Evolutionary conservation across 2,329 filamentous ascomycete genomes (phyloP).

Genomic region (Fusarium lyarnte): DNA sequence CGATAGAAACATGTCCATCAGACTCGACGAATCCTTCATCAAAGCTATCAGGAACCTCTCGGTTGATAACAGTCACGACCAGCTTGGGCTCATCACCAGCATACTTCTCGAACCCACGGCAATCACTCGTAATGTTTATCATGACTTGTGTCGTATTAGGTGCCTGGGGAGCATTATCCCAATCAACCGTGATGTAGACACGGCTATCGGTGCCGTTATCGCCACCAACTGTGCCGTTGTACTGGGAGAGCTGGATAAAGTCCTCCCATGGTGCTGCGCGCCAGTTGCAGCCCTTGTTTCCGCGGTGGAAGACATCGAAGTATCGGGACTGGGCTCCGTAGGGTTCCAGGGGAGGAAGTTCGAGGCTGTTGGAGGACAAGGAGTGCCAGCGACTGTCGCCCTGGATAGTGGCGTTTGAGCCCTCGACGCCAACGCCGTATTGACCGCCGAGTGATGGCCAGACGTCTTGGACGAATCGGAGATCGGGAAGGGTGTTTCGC

Average conservation of each 20-base stretch:
- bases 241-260: constrained; percentile 46
- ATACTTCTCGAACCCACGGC: constrained; percentile 54
- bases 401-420: constrained; percentile 47
- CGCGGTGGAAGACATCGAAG: constrained; percentile 50
- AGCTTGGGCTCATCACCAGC: constrained; percentile 55
- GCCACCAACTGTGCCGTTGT: constrained; percentile 45
- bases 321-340: constrained; percentile 46
- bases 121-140: constrained; percentile 62
- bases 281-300: constrained; percentile 46
- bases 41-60: constrained; percentile 61
- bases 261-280: constrained; percentile 45
- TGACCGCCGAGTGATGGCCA: constrained; percentile 62
- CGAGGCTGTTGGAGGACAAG: constrained; percentile 52
- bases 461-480: constrained; percentile 55
- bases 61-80: constrained; percentile 64
- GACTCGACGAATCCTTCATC: constrained; percentile 69
- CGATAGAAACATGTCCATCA: constrained; percentile 65
- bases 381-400: constrained; percentile 62
- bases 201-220: constrained; percentile 45
- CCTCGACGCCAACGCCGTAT: constrained; percentile 48
- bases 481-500: constrained; percentile 71
- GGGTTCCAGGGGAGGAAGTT: constrained; percentile 46
- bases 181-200: constrained; percentile 46
- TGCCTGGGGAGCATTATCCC: constrained; percentile 50
- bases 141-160: constrained; percentile 57